Evolutionary conservation across 495 filamentous ascomycete species (phyloP).

Genomic region (Pseudomonodictys pantanalensis): DNA sequence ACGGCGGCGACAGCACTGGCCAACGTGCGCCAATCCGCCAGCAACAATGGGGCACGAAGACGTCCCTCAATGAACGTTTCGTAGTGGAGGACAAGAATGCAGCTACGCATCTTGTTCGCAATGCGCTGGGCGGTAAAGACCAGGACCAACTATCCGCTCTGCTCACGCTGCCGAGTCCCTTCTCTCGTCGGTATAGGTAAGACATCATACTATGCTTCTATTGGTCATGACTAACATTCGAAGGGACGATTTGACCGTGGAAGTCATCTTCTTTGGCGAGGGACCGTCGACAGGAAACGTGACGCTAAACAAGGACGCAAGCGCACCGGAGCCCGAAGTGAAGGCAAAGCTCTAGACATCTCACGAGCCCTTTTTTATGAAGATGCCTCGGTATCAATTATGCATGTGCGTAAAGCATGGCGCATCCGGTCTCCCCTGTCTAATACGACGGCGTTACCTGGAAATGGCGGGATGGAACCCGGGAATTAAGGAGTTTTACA

Average conservation of each 20-base stretch:
- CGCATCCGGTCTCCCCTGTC: no score
- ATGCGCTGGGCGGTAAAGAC: slow-evolving; percentile 92
- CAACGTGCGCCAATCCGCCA: slow-evolving; percentile 76
- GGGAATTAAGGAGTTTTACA: no score
- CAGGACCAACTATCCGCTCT: slow-evolving; percentile 92
- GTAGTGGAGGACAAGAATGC: slow-evolving; percentile 95
- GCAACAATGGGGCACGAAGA: slow-evolving; percentile 69
- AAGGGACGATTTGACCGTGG: slow-evolving; percentile 92
- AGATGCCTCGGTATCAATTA: no score
- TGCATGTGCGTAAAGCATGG: no score
- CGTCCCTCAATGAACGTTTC: slow-evolving; percentile 69
- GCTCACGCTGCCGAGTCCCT: slow-evolving; percentile 86
- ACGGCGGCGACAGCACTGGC: slow-evolving; percentile 41
- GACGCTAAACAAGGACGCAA: slow-evolving; percentile 81
- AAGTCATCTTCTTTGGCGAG: slow-evolving; percentile 97
- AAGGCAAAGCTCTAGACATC: slow-evolving; percentile 41
- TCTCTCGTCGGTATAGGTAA: slow-evolving; percentile 84
- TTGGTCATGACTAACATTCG: slow-evolving; percentile 15
- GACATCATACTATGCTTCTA: slow-evolving; percentile 9
- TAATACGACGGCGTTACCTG: no score
- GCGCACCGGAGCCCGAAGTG: slow-evolving; percentile 52
- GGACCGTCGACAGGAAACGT: slow-evolving; percentile 69
- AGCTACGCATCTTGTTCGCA: slow-evolving; percentile 91
- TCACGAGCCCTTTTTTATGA: no score
- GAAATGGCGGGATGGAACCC: no score